Evolutionary conservation across 2,329 filamentous ascomycete genomes (phyloP).

Genomic region (Phyllosticta citrichinensis): DNA sequence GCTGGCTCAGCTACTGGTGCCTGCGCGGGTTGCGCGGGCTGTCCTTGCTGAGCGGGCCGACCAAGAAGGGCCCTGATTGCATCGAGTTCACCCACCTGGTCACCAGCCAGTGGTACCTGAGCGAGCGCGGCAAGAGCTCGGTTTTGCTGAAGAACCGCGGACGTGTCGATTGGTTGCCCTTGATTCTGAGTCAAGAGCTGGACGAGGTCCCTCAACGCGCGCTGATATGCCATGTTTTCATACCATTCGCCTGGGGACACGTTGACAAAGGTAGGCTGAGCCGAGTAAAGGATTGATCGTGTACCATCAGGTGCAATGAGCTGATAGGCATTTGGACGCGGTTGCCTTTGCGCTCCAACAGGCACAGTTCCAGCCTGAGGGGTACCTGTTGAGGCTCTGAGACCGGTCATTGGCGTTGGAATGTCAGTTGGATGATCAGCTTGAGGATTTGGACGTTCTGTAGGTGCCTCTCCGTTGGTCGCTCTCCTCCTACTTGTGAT

Average conservation of each 20-base stretch:
- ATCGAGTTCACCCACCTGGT: background rate
- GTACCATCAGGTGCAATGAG: slow-evolving; percentile 28
- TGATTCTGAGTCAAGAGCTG: background rate
- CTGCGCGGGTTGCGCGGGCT: background rate
- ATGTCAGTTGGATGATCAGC: background rate
- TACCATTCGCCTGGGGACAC: background rate
- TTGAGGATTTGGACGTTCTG: background rate
- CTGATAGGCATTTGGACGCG: slow-evolving; percentile 20
- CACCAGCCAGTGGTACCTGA: background rate
- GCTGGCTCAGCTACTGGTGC: background rate
- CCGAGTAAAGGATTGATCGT: slow-evolving; percentile 21
- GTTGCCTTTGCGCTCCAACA: background rate
- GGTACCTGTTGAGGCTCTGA: slow-evolving; percentile 12
- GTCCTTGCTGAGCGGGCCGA: slow-evolving; percentile 1
- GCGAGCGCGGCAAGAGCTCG: background rate
- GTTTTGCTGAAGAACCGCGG: background rate
- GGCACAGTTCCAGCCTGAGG: background rate
- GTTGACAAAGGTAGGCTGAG: background rate
- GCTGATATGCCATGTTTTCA: slow-evolving; percentile 5
- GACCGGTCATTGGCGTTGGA: background rate
- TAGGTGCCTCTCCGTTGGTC: background rate
- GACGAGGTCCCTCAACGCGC: background rate
- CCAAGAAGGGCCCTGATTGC: background rate
- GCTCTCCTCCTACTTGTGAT: background rate
- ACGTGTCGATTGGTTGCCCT: background rate